Percentiles rank a stretch among this genome's conserved stretches.
phyloP scores from a whole-genome alignment of 2,329 filamentous ascomycete genomes.

The Monosporascus sp. region DNA sequence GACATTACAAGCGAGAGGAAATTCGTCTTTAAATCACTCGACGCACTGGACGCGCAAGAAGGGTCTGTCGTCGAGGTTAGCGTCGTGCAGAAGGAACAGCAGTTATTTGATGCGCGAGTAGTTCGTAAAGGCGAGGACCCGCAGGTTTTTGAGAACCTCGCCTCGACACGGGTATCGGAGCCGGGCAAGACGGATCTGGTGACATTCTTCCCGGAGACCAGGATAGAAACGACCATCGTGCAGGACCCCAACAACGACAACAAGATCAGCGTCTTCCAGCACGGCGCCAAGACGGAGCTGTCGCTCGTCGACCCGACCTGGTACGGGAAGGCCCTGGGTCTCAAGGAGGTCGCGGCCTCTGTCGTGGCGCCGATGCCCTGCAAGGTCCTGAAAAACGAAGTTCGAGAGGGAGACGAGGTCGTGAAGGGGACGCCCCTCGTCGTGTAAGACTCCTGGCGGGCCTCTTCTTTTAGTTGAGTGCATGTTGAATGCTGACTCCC shows the following conservation, averaged over 20 bases:
- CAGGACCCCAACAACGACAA: slow-evolving; percentile 43
- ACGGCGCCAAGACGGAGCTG: slow-evolving; percentile 55
- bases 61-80: slow-evolving; percentile 54
- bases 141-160: slow-evolving; percentile 40
- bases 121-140: slow-evolving; percentile 36
- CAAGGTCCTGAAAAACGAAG: slow-evolving; percentile 88
- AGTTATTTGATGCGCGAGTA: slow-evolving; percentile 43
- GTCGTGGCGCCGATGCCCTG: slow-evolving; percentile 95
- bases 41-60: slow-evolving; percentile 58
- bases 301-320: slow-evolving; percentile 62
- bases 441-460: slow-evolving; percentile 52
- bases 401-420: slow-evolving; percentile 74
- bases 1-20: slow-evolving; percentile 38
- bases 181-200: slow-evolving; percentile 42
- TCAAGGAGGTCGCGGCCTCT: slow-evolving; percentile 74
- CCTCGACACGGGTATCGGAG: slow-evolving; percentile 15
- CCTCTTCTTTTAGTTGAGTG: neutral
- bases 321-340: slow-evolving; percentile 81
- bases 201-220: slow-evolving; percentile 76
- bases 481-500: slow-evolving; percentile 7
- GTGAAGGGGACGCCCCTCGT: slow-evolving; percentile 83
- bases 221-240: slow-evolving; percentile 75
- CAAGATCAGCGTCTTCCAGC: slow-evolving; percentile 73
- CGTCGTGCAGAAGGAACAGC: slow-evolving; percentile 42
- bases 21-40: slow-evolving; percentile 50